Evolutionary conservation across 2,329 filamentous ascomycete genomes (phyloP), one percentile per base, ranked within the genome.

Genomic region (Periglandula ipomoeae): DNA sequence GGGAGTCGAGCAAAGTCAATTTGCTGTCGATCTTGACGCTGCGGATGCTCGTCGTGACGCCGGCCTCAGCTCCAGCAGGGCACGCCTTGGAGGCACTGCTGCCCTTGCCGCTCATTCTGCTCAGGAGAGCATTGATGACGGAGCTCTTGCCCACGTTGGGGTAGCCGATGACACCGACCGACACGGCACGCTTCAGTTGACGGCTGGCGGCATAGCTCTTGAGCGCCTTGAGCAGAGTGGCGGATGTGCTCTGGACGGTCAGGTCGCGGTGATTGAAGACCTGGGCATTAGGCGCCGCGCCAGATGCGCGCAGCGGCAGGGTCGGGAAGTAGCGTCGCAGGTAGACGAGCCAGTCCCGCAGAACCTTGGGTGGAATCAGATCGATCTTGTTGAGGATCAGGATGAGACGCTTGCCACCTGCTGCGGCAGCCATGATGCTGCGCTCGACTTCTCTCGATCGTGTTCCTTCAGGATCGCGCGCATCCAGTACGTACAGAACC

Each of bases 131-230:
- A 66, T 96, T 96, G 76, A 96, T 95, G 60, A 96, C 89, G 45
- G 89, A 95, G 24, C 89, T 95, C 73, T 96, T 96, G 64, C 90
- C 90, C 51, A 95, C 90, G 65, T 96, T 96, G 59, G 90, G 90
- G 66, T 95, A 96, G 24, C 90, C 90, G 58, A 96, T 94, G 53
- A 96, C 87, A 55, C 90, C 90, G 52, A 96, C 90, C 19, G 87
- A 90, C 59, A 95, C 82, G 47, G 89, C 85, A 49, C 90, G 85
- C 75, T 95, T 95, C 56, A 96, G 73, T 64, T 94, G 84, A 59
- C 87, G 86, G 52, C 79, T 79, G 50, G 87, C 84, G 9, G 90
- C 87, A 62, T 87, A 96, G 39, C 87, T 84, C 74, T 96, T 96
- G 52, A 96, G 79, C 1, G 90, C 87, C 59, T 84, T 87, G 74